These are phyloP conservation scores for Trichoderma guizhouense DNA, from an alignment of 2,329 filamentous ascomycete species.

Conservation along the genomic window DNA sequence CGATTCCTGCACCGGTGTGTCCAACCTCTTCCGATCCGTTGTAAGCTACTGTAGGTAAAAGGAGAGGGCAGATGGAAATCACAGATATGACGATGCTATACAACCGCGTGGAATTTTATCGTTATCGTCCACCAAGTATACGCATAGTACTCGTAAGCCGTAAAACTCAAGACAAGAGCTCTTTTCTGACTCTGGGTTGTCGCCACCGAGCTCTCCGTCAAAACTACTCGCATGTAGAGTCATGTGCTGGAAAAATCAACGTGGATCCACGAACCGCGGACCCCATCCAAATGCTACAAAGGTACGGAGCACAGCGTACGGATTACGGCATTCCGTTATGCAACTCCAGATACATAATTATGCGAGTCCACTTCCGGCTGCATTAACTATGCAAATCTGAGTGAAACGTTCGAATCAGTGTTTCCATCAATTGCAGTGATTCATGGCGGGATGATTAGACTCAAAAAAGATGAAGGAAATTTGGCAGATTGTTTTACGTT, in stretches of 20 bases:
- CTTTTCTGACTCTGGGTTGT: neutral
- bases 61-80: neutral
- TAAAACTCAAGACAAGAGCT: neutral
- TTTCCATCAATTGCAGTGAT: neutral
- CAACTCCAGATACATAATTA: neutral
- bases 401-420: neutral
- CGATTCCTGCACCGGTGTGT: neutral
- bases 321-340: neutral
- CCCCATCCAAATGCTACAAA: neutral
- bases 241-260: slow-evolving; percentile 1
- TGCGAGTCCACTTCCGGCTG: neutral
- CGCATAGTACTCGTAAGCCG: neutral
- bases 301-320: neutral
- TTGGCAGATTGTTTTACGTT: neutral
- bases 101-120: neutral
- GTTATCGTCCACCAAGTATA: neutral
- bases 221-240: neutral
- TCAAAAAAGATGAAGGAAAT: no score
- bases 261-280: neutral
- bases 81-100: neutral
- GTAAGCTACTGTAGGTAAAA: neutral
- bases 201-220: neutral
- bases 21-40: neutral
- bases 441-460: no score
- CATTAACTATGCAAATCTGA: neutral